These are phyloP conservation scores for Xylaria digitata DNA, from an alignment of 2,329 filamentous ascomycete genomes.

Conservation along the genomic window DNA sequence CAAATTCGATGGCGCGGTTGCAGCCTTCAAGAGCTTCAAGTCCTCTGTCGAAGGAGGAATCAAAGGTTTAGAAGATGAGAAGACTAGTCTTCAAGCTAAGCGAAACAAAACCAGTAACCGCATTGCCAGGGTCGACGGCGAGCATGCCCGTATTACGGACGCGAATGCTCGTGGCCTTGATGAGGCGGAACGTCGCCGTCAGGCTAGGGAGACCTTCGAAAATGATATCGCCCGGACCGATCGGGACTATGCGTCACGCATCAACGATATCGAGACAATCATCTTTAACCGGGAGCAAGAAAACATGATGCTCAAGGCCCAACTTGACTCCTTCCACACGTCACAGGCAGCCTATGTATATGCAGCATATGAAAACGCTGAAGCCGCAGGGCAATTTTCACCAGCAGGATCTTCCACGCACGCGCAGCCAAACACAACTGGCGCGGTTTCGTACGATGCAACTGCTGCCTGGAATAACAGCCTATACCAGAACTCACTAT, in stretches of 20 bases:
- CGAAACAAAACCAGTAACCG: conserved; percentile 78
- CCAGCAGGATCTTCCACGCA: conserved; percentile 40
- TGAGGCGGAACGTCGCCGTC: conserved; percentile 69
- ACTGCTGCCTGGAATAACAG: conserved; percentile 50
- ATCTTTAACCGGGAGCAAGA: conserved; percentile 56
- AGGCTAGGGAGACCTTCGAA: conserved; percentile 61
- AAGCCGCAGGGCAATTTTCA: conserved; percentile 42
- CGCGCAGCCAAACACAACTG: conserved; percentile 36
- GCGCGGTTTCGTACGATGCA: conserved; percentile 44
- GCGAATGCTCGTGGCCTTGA: conserved; percentile 74
- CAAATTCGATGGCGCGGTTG: conserved; percentile 68
- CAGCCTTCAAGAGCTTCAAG: conserved; percentile 68
- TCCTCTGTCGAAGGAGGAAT: conserved; percentile 70
- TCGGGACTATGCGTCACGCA: conserved; percentile 55
- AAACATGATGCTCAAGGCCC: conserved; percentile 53
- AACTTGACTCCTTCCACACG: conserved; percentile 55
- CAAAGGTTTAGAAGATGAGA: conserved; percentile 72
- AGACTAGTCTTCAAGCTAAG: conserved; percentile 71
- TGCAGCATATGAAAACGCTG: conserved; percentile 47
- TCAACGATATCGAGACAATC: conserved; percentile 52
- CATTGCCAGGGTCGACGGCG: conserved; percentile 77
- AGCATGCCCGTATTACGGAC: conserved; percentile 76
- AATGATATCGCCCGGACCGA: conserved; percentile 60
- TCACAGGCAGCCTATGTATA: conserved; percentile 50
- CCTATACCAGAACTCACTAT: conserved; percentile 49